phyloP scores from a whole-genome alignment of 2,329 filamentous ascomycete species.

The Aspergillus ochraceus region DNA sequence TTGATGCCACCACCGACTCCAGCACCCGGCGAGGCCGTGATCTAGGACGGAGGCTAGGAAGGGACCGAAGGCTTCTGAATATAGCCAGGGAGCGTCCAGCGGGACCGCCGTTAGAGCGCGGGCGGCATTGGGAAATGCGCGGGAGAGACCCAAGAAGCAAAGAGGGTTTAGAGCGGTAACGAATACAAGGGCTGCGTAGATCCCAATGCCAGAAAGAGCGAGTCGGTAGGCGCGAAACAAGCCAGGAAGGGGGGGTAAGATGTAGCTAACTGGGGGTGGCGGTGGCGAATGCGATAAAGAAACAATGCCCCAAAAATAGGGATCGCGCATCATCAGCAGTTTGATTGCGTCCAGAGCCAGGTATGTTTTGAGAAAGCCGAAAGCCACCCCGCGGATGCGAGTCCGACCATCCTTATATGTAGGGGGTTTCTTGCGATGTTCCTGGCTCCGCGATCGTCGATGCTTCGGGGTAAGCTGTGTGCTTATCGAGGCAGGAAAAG shows the following conservation, averaged over 20 bases:
- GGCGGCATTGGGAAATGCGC: constrained; percentile 52
- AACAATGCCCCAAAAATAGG: constrained; percentile 68
- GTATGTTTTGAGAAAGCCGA: constrained; percentile 58
- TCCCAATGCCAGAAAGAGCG: constrained; percentile 54
- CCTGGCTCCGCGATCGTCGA: background rate
- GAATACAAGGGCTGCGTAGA: constrained; percentile 62
- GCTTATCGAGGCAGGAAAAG: constrained; percentile 30
- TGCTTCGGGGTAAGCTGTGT: constrained; percentile 19
- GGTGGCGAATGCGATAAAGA: constrained; percentile 46
- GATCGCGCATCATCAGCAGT: constrained; percentile 69
- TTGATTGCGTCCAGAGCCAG: constrained; percentile 70
- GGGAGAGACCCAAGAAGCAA: constrained; percentile 55
- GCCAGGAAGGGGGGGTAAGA: constrained; percentile 33
- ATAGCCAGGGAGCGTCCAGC: constrained; percentile 61
- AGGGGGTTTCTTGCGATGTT: constrained; percentile 8
- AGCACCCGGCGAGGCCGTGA: constrained; percentile 74
- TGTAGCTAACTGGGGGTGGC: constrained; percentile 29
- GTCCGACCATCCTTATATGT: constrained; percentile 40
- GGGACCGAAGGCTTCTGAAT: constrained; percentile 58
- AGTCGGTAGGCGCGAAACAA: constrained; percentile 59
- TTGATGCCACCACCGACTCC: constrained; percentile 90
- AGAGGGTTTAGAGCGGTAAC: constrained; percentile 63
- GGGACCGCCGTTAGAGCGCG: constrained; percentile 61
- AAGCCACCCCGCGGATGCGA: constrained; percentile 50
- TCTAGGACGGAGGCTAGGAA: constrained; percentile 48